Evolutionary conservation across 257 asterid genomes (phyloP).

Genomic region (Handroanthus guayacan): DNA sequence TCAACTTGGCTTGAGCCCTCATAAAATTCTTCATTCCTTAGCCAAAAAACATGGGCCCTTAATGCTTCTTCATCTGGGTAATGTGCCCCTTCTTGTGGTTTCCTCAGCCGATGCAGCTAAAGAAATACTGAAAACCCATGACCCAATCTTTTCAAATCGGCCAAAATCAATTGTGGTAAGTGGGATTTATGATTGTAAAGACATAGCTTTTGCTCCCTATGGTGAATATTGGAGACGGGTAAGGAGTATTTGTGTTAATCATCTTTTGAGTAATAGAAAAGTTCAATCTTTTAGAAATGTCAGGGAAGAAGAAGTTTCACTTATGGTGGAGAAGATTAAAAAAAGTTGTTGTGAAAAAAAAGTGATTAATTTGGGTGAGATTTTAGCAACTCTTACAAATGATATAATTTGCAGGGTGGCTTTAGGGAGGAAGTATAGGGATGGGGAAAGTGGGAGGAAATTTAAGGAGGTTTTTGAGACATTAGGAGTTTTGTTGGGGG

Average conservation of each 20-base stretch:
- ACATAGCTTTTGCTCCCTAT: conserved; percentile 52
- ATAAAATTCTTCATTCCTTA: conserved; percentile 40
- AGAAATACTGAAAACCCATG: conserved; percentile 55
- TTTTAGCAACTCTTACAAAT: conserved; percentile 45
- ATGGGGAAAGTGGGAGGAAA: conserved; percentile 48
- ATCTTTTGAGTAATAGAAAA: conserved; percentile 49
- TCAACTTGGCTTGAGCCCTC: conserved; percentile 52
- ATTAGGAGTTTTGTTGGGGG: conserved; percentile 54
- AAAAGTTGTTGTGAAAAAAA: conserved; percentile 7
- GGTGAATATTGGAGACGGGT: conserved; percentile 58
- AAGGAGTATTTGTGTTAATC: conserved; percentile 50
- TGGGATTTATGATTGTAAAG: conserved; percentile 50
- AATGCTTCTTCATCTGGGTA: conserved; percentile 58
- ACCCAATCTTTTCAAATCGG: conserved; percentile 52
- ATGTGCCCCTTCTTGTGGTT: conserved; percentile 48
- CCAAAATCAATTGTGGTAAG: conserved; percentile 52
- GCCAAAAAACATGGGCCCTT: conserved; percentile 51
- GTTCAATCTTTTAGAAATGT: conserved; percentile 51
- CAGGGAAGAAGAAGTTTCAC: conserved; percentile 46
- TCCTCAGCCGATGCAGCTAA: conserved; percentile 48
- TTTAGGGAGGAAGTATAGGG: conserved; percentile 51
- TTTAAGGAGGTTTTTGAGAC: conserved; percentile 51
- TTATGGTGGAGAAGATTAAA: conserved; percentile 45
- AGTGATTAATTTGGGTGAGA: conserved; percentile 46
- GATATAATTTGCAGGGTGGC: conserved; percentile 55